Conservation (phyloP, 768 basidiomycete species). For the Mycena kentingensis region DNA sequence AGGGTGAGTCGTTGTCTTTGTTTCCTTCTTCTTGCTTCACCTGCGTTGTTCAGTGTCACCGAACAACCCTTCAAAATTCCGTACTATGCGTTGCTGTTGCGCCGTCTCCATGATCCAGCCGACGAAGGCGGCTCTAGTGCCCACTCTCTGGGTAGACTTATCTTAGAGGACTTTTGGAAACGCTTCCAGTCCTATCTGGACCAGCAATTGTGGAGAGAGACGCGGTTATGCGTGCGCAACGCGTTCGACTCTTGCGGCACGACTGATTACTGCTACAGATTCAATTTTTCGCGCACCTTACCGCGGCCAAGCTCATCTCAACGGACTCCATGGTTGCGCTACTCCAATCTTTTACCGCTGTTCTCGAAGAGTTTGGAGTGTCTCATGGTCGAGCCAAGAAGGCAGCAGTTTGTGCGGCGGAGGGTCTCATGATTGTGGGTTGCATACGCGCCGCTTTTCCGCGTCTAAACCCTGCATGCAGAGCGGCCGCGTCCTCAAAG, state of each 20-base stretch:
- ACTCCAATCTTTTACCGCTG: constrained; percentile 80
- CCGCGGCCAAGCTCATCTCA: constrained; percentile 73
- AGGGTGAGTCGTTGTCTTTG: constrained; percentile 55
- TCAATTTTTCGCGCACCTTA: constrained; percentile 90
- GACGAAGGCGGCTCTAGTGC: constrained; percentile 39
- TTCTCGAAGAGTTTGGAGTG: constrained; percentile 87
- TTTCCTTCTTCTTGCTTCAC: constrained; percentile 4
- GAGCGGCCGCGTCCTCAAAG: constrained; percentile 70
- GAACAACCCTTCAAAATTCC: constrained; percentile 96
- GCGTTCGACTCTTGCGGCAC: constrained; percentile 1
- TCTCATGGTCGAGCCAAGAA: constrained; percentile 83
- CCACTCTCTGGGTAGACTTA: constrained; percentile 61
- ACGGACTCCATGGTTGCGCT: constrained; percentile 78
- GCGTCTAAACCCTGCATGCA: constrained; percentile 31
- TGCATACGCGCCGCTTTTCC: neutral
- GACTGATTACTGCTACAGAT: constrained; percentile 52
- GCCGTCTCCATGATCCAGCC: constrained; percentile 59
- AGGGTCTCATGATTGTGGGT: constrained; percentile 74
- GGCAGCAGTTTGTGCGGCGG: constrained; percentile 78
- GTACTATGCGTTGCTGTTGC: constrained; percentile 80
- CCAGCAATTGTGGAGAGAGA: constrained; percentile 88
- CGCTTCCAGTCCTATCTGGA: constrained; percentile 89
- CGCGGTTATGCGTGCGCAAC: constrained; percentile 76
- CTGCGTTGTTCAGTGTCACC: constrained; percentile 58
- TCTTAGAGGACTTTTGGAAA: constrained; percentile 89